These are phyloP conservation scores for Fusarium anthophilum DNA, from an alignment of 2,329 filamentous ascomycete species.

Conservation along the genomic window DNA sequence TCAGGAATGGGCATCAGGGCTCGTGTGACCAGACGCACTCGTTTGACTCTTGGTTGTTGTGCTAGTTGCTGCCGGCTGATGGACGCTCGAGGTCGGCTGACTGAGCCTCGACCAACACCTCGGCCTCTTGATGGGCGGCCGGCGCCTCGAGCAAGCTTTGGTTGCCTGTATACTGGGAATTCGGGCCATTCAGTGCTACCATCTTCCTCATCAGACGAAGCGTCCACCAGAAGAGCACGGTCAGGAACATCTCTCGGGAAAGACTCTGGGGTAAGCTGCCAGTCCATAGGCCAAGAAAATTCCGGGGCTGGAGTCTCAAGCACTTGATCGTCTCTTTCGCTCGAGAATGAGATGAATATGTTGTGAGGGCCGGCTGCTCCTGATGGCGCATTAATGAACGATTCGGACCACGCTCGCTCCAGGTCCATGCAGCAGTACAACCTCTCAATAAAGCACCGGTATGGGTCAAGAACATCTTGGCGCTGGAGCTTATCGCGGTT, in stretches of 20 bases:
- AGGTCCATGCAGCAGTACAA: constrained; percentile 55
- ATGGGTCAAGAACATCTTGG: constrained; percentile 1
- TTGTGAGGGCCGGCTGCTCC: constrained; percentile 46
- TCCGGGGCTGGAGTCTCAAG: background rate
- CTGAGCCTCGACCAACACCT: constrained; percentile 2
- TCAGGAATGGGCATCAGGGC: constrained; percentile 42
- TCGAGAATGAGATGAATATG: constrained; percentile 44
- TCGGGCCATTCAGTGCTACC: constrained; percentile 27
- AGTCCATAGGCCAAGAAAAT: constrained; percentile 41
- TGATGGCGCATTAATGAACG: constrained; percentile 36
- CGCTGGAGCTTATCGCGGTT: constrained; percentile 17
- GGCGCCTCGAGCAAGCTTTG: background rate
- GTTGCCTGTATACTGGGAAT: background rate
- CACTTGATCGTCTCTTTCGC: constrained; percentile 7
- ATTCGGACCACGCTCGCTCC: constrained; percentile 53
- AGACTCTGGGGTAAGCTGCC: constrained; percentile 37
- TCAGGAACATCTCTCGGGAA: constrained; percentile 14
- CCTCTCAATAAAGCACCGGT: constrained; percentile 39
- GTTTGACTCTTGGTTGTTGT: constrained; percentile 37
- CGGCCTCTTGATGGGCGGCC: background rate
- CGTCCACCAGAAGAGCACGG: constrained; percentile 6
- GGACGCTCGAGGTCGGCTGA: constrained; percentile 2
- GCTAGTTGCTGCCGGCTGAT: constrained; percentile 4
- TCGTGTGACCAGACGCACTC: constrained; percentile 44
- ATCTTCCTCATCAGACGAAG: constrained; percentile 32